Evolutionary conservation across 345 rosid species (phyloP).

Genomic region (Psidium friedrichsthalianum): DNA sequence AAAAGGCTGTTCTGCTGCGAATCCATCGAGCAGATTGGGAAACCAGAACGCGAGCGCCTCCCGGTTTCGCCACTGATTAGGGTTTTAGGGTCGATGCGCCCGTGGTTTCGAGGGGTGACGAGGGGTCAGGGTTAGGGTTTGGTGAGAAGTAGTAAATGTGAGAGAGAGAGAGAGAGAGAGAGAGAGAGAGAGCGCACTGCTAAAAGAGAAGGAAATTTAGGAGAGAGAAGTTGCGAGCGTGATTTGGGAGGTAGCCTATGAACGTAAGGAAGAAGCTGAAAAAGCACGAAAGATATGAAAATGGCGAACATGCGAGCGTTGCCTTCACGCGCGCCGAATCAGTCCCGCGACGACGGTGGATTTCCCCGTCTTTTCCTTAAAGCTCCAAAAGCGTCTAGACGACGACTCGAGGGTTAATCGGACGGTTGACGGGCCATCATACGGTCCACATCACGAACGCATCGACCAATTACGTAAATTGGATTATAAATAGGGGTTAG

Average conservation of each 20-base stretch:
- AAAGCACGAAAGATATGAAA: neutral
- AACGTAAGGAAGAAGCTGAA: neutral
- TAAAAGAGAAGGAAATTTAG: neutral
- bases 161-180: neutral
- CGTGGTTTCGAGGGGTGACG: conserved; percentile 1
- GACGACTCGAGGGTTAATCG: neutral
- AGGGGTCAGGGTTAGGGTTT: conserved; percentile 2
- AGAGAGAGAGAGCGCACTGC: neutral
- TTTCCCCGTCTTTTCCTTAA: neutral
- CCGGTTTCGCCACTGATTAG: neutral
- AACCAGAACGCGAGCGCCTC: neutral
- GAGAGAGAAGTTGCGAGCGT: neutral
- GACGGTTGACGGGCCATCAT: neutral
- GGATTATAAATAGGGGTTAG: neutral
- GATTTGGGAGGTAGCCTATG: neutral
- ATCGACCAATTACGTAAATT: neutral
- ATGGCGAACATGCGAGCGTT: neutral
- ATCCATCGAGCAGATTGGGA: conserved; percentile 34
- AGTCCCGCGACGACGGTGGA: neutral
- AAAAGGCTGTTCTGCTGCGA: conserved; percentile 57
- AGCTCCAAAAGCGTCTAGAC: neutral
- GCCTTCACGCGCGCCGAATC: neutral
- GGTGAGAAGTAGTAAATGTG: neutral
- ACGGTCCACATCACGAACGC: neutral
- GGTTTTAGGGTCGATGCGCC: conserved; percentile 7